These are phyloP conservation scores for Umbilicaria muhlenbergii DNA, from an alignment of 495 filamentous ascomycete genomes.

Conservation along the genomic window DNA sequence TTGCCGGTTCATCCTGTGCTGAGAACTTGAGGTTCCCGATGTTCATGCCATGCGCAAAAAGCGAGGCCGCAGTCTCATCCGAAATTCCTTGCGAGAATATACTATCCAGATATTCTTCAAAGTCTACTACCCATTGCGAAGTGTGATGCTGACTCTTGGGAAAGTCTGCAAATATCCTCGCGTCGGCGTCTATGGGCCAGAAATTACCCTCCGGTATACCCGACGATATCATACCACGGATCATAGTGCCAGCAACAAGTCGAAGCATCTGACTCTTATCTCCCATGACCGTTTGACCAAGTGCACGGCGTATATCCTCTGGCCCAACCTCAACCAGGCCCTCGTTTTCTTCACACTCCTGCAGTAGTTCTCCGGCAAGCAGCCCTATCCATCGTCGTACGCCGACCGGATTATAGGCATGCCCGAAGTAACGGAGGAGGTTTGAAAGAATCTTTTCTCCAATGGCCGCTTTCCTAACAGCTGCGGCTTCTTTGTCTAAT, in stretches of 20 bases:
- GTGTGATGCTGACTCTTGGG: conserved; percentile 1
- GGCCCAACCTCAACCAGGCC: not conserved
- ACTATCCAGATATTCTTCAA: conserved; percentile 7
- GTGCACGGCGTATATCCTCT: no score
- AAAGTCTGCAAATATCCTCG: not conserved
- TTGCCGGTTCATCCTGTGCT: conserved; percentile 1
- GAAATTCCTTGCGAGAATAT: not conserved
- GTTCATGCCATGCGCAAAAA: conserved; percentile 7
- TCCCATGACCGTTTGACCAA: no score
- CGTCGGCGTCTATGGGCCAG: not conserved
- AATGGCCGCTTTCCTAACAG: no score
- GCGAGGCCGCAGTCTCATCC: not conserved
- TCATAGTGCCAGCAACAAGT: conserved; percentile 7
- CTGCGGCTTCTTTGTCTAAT: no score
- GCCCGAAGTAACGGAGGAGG: no score
- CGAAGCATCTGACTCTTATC: conserved; percentile 3
- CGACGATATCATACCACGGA: conserved; percentile 2
- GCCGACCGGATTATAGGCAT: no score
- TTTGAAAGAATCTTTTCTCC: no score
- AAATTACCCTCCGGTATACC: conserved; percentile 1
- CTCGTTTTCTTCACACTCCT: conserved; percentile 4
- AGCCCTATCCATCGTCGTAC: conserved; percentile 11
- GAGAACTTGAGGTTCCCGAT: conserved; percentile 1
- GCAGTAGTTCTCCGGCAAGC: conserved; percentile 8
- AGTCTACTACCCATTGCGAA: conserved; percentile 8